phyloP scores from a whole-genome alignment of 164 flowering plant genomes.

The Kalanchoe fedtschenkoi region DNA sequence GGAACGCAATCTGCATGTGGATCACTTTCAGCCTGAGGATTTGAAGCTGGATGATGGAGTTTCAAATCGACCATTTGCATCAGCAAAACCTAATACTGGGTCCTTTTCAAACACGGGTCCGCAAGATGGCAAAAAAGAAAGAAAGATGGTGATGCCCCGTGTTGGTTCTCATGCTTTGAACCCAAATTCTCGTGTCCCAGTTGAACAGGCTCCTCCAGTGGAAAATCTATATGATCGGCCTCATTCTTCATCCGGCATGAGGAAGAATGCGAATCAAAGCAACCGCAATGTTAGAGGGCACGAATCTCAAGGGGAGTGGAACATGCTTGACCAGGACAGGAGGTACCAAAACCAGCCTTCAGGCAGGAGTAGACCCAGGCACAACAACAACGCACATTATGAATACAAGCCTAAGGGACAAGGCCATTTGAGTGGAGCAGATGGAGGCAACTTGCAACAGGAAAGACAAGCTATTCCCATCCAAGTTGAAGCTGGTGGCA shows the following conservation, averaged over 20 bases:
- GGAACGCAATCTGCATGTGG: constrained; percentile 18
- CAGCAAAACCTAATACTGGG: constrained; percentile 15
- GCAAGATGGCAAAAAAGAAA: constrained; percentile 32
- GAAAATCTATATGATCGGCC: constrained; percentile 27
- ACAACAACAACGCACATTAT: constrained; percentile 37
- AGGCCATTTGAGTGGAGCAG: background rate
- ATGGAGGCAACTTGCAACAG: too few relatives aligned
- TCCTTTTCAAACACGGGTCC: constrained; percentile 15
- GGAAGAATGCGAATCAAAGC: constrained; percentile 39
- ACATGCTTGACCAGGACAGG: constrained; percentile 29
- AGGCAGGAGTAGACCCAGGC: constrained; percentile 45
- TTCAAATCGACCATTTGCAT: background rate
- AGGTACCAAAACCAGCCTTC: constrained; percentile 32
- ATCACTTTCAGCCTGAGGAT: constrained; percentile 10
- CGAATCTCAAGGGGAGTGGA: constrained; percentile 44
- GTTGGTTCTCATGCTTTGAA: constrained; percentile 25
- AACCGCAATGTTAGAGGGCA: constrained; percentile 35
- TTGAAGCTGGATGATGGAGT: constrained; percentile 9
- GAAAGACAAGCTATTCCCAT: too few relatives aligned
- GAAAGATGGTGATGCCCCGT: constrained; percentile 22
- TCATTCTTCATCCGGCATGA: constrained; percentile 30
- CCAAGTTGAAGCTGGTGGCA: background rate
- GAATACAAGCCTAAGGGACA: constrained; percentile 73
- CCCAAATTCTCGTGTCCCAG: constrained; percentile 13
- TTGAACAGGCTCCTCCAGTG: constrained; percentile 21